Evolutionary conservation across 1,139 yeast genomes (phyloP).

Genomic region (Diutina neorugosa): DNA sequence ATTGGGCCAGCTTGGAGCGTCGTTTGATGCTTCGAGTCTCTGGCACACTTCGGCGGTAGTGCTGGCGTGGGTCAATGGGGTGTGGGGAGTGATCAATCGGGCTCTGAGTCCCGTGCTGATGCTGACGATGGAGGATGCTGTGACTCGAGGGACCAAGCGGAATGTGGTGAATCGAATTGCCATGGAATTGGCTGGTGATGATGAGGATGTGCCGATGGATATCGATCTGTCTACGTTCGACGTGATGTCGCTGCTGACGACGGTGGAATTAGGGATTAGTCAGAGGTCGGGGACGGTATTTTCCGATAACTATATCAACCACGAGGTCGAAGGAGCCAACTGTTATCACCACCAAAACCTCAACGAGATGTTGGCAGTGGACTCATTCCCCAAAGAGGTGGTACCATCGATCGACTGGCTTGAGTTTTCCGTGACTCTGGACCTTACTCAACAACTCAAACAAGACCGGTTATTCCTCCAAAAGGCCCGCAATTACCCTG

Average conservation of each 20-base stretch:
- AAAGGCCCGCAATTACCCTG: background rate
- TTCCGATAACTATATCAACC: background rate
- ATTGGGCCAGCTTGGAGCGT: background rate
- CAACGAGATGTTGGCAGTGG: background rate
- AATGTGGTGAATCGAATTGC: background rate
- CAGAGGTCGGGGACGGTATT: background rate
- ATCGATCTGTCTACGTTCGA: background rate
- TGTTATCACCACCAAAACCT: background rate
- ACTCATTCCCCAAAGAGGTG: background rate
- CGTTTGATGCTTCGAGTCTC: background rate
- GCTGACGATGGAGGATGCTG: background rate
- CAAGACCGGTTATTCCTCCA: background rate
- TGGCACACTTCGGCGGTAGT: conserved; percentile 3
- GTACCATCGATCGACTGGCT: background rate
- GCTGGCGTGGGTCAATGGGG: background rate
- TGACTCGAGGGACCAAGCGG: background rate
- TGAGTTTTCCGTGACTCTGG: background rate
- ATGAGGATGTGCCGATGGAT: background rate
- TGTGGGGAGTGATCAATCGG: background rate
- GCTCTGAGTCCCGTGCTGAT: background rate
- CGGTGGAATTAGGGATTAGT: background rate
- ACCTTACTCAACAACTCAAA: background rate
- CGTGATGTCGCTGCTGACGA: no score
- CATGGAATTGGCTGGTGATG: background rate
- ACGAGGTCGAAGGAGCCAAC: background rate